Conservation (phyloP, 1,284 basidiomycete genomes). For the Stereum hirsutum region DNA sequence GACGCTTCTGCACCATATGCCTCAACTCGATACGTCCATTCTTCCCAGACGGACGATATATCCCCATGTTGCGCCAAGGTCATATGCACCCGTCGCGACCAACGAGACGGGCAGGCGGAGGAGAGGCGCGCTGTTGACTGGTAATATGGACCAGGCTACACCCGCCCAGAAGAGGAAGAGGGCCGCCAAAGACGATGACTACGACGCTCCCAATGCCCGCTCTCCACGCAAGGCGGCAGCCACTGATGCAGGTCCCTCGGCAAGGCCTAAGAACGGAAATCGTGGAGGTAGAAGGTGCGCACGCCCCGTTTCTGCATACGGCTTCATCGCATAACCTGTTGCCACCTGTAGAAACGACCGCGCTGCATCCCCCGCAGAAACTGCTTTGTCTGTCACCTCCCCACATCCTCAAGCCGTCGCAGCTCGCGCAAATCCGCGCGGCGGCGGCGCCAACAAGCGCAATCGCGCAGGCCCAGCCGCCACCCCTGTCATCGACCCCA, state of each 20-base stretch:
- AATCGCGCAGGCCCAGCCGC: conserved; percentile 13
- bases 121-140: conserved; percentile 27
- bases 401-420: conserved; percentile 26
- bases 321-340: not conserved
- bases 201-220: conserved; percentile 5
- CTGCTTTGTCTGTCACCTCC: conserved; percentile 57
- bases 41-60: conserved; percentile 60
- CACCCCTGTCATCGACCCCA: too few species aligned
- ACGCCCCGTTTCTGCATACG: conserved; percentile 17
- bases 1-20: conserved; percentile 54
- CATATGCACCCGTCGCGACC: conserved; percentile 49
- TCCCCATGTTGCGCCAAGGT: conserved; percentile 60
- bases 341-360: conserved; percentile 40
- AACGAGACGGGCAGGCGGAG: conserved; percentile 51
- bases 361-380: conserved; percentile 61
- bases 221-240: conserved; percentile 10
- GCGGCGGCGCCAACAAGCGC: conserved; percentile 17
- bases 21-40: conserved; percentile 52
- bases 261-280: conserved; percentile 29
- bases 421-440: conserved; percentile 13
- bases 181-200: conserved; percentile 10
- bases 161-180: conserved; percentile 12
- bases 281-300: conserved; percentile 20
- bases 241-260: conserved; percentile 30
- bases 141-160: conserved; percentile 15